Evolutionary conservation across 2,329 filamentous ascomycete genomes (phyloP), one percentile per base, ranked within the genome.

Genomic region (Tolypocladium album): DNA sequence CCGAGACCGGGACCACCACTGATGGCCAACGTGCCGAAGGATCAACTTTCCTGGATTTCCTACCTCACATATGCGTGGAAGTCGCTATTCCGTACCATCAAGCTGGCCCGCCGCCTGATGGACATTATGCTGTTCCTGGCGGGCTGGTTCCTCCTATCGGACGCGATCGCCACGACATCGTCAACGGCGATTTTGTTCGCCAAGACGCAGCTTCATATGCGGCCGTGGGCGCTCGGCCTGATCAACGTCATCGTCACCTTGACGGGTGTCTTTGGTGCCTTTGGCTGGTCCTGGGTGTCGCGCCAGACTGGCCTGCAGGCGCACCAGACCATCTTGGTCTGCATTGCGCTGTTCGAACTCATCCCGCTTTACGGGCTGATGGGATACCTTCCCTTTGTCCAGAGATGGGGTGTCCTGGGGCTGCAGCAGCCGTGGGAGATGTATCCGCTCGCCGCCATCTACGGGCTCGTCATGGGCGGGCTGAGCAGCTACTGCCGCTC

Each of bases 381-480:
- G 22, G 92, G 92, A 1, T 97, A 94, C 69, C 80, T 97, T 20
- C 91, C 92, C 0, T 85, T 90, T 8, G 82, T 99, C 55, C 82
- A 86, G 66, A 76, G 79, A 9, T 84, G 88, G 73, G 92, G 91
- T 0, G 85, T 90, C 6, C 76, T 92, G 47, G 94, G 94, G 1
- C 80, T 99, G n/a, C 92, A 96, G 72, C 87, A 94, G 70, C 88
- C 90, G 3, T 96, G 92, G 90, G 94, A 99, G 68, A 97, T 99
- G 90, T 97, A 94, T 67, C 90, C 90, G 0, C 76, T 99, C 1
- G 92, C 91, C 0, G 89, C 89, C 3, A 85, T 97, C 15, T 97
- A 97, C 72, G 94, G 94, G 0, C 85, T 99, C 57, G 92, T 97
- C 2, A 84, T 97, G 38, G 94, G 94, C n/a, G 94, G 94, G 0